phyloP scores from a whole-genome alignment of 73 alveolate genomes.

The Paramecium octaurelia region DNA sequence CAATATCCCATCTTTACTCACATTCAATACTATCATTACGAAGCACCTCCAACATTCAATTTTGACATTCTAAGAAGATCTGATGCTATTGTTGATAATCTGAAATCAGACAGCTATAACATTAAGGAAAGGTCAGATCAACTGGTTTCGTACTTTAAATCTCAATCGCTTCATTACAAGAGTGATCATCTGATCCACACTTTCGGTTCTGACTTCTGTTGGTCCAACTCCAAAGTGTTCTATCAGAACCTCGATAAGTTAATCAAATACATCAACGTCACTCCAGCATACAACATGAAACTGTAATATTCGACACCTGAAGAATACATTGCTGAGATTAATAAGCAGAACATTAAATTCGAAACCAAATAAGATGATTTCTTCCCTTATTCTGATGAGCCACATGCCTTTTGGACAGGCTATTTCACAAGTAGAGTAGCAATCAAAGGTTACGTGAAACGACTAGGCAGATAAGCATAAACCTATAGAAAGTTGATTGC shows the following conservation, averaged over 20 bases:
- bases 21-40: slow-evolving; percentile 58
- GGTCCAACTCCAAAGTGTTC: slow-evolving; percentile 66
- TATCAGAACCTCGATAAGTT: slow-evolving; percentile 72
- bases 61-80: background rate
- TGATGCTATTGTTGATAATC: background rate
- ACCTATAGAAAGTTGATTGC: slow-evolving; percentile 36
- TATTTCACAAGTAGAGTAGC: slow-evolving; percentile 94
- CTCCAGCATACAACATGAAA: slow-evolving; percentile 66
- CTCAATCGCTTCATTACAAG: slow-evolving; percentile 49
- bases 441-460: slow-evolving; percentile 73
- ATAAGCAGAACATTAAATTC: slow-evolving; percentile 65
- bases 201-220: slow-evolving; percentile 75
- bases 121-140: background rate
- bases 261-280: slow-evolving; percentile 66
- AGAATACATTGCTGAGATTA: slow-evolving; percentile 78
- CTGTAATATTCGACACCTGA: slow-evolving; percentile 95
- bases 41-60: slow-evolving; percentile 62
- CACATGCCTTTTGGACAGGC: slow-evolving; percentile 97
- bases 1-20: slow-evolving; percentile 58
- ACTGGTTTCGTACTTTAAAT: slow-evolving; percentile 45
- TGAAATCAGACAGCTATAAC: background rate
- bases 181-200: slow-evolving; percentile 63
- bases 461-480: slow-evolving; percentile 53
- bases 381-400: slow-evolving; percentile 94
- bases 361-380: slow-evolving; percentile 91